Evolutionary conservation across 129 eudicot genomes (phyloP), one percentile per base, ranked within the genome.

Genomic region (Solidago caesia): DNA sequence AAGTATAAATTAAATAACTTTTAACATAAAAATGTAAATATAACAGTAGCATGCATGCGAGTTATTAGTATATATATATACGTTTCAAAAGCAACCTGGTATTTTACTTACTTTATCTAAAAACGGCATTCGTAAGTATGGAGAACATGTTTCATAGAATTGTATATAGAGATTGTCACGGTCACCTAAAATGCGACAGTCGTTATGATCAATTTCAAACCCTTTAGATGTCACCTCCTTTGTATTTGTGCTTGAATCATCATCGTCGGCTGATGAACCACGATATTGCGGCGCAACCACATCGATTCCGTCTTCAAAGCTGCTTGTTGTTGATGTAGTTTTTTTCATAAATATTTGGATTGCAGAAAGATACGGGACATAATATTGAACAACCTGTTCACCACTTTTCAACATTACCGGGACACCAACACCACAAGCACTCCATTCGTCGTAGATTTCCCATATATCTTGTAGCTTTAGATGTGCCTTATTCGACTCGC

Each of bases 391-490:
- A 8, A 81, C 70, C 0, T 5, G 47, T 39, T 77, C 68, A 9
- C 79, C 70, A 42, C 39, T 27, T 6, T 73, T 71, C 10, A 75
- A 64, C 14, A 58, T 7, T 0, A 88, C 48, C 0, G 82, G 81
- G n/a, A 73, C 52, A 42, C 78, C 85, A 45, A 61, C 75, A 5
- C 92, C 89, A 70, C 73, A 87, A 5, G 71, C 75, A 74, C 92
- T 84, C 85, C 92, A 84, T 64, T 87, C 86, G 1, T 84, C 75
- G 4, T 43, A 87, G 52, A 61, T 44, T 8, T 69, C 75, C 92
- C 92, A 87, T 10, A 87, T 46, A 51, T 87, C 88, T 47, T 74
- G 70, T 74, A 74, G 78, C 70, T 62, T 74, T 15, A 46, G 1
- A 14, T 45, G n/a, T 26, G 14, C 43, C 14, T 26, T 73, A 58